A percentile compares a stretch with the other conserved stretches of the same genome.
Conservation (phyloP, 768 basidiomycete species). For the Vararia minispora region DNA sequence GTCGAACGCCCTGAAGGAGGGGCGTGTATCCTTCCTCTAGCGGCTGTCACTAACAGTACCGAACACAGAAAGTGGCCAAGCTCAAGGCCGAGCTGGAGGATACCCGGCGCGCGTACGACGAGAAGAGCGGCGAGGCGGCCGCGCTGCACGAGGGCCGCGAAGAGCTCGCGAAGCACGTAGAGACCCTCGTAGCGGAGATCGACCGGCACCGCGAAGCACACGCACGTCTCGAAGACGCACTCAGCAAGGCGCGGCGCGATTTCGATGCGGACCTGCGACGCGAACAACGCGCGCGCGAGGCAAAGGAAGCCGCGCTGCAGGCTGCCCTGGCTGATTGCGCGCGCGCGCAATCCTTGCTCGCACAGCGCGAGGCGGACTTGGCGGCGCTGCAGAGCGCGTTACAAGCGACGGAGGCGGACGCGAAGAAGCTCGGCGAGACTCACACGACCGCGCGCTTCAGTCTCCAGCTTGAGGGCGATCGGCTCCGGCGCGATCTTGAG, state of each 20-base stretch:
- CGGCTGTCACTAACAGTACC: background rate
- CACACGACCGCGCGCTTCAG: constrained; percentile 78
- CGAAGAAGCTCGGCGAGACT: constrained; percentile 71
- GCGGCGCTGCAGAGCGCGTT: constrained; percentile 60
- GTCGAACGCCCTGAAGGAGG: constrained; percentile 72
- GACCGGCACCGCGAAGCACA: constrained; percentile 47
- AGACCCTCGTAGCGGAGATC: constrained; percentile 56
- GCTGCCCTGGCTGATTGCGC: constrained; percentile 53
- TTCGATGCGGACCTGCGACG: constrained; percentile 50
- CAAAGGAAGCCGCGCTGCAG: constrained; percentile 58
- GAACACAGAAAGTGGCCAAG: constrained; percentile 50
- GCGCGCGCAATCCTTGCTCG: constrained; percentile 49
- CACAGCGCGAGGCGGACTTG: constrained; percentile 68
- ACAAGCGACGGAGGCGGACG: constrained; percentile 62
- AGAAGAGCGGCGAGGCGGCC: constrained; percentile 49
- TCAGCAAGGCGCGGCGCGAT: constrained; percentile 47
- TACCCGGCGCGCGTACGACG: constrained; percentile 52
- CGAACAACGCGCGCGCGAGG: constrained; percentile 54
- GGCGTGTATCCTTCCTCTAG: constrained; percentile 19
- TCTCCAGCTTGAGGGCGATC: constrained; percentile 81
- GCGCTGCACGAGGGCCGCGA: constrained; percentile 64
- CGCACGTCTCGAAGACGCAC: constrained; percentile 40
- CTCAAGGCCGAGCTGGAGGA: constrained; percentile 61
- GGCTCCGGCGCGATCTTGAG: constrained; percentile 75
- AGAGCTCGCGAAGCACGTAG: constrained; percentile 63